Evolutionary conservation across 129 eudicot species (phyloP).

Genomic region (Dittrichia graveolens): DNA sequence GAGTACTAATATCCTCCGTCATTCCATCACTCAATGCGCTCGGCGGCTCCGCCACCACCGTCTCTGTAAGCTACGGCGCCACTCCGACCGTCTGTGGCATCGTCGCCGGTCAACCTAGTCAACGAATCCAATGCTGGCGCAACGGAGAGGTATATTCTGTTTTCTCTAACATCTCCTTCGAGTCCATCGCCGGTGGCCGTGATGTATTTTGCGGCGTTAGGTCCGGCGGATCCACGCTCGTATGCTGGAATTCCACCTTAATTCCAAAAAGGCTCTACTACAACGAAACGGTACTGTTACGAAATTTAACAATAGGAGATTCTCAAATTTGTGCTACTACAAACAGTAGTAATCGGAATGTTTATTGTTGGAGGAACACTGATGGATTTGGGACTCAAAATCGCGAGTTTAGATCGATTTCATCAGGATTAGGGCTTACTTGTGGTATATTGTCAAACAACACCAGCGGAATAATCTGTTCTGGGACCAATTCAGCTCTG

Average conservation of each 20-base stretch:
- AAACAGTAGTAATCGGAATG: slow-evolving; percentile 22
- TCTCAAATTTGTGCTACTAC: slow-evolving; percentile 45
- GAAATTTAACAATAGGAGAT: slow-evolving; percentile 36
- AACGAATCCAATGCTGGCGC: slow-evolving; percentile 48
- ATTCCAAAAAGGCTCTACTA: slow-evolving; percentile 35
- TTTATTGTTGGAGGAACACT: slow-evolving; percentile 45
- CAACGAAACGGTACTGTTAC: slow-evolving; percentile 26
- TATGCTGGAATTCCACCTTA: slow-evolving; percentile 51
- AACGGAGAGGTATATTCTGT: slow-evolving; percentile 29
- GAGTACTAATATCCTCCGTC: not conserved
- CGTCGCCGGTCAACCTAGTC: slow-evolving; percentile 53
- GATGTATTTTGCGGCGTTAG: slow-evolving; percentile 52
- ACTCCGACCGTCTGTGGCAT: slow-evolving; percentile 54
- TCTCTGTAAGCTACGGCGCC: slow-evolving; percentile 46
- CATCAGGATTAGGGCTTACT: slow-evolving; percentile 51
- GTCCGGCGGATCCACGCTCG: slow-evolving; percentile 50
- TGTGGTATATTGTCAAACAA: slow-evolving; percentile 42
- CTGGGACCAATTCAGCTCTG: slow-evolving; percentile 37
- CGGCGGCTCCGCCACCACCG: slow-evolving; percentile 50
- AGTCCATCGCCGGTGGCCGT: slow-evolving; percentile 56
- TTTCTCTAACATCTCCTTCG: slow-evolving; percentile 47
- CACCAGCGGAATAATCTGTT: slow-evolving; percentile 35
- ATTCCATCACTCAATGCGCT: slow-evolving; percentile 25
- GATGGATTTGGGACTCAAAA: slow-evolving; percentile 7
- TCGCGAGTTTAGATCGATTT: slow-evolving; percentile 16